A percentile compares a stretch with the other conserved stretches of the same genome.
Evolutionary conservation across 2,329 filamentous ascomycete species (phyloP).

Genomic region (Samsoniella hepiali): DNA sequence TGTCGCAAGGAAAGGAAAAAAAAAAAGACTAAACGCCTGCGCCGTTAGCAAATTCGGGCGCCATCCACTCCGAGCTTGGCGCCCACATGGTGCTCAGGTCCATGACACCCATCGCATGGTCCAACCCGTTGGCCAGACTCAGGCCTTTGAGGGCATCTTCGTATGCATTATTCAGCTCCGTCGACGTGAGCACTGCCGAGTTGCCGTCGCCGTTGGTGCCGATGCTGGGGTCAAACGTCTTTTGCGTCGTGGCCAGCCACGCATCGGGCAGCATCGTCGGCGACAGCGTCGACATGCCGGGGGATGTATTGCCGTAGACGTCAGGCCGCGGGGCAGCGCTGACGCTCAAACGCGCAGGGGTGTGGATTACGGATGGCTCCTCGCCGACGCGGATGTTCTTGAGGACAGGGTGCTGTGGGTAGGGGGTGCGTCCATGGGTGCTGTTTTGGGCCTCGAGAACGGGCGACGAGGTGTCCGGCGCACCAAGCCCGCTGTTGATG

Average conservation of each 20-base stretch:
- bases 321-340: conserved; percentile 25
- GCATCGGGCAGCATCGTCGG: conserved; percentile 20
- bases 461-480: conserved; percentile 19
- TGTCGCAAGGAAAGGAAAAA: not conserved
- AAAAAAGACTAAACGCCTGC: conserved; percentile 28
- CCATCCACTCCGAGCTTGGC: conserved; percentile 32
- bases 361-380: conserved; percentile 19
- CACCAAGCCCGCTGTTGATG: conserved; percentile 42
- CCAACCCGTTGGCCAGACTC: conserved; percentile 43
- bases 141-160: conserved; percentile 47
- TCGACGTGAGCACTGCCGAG: not conserved
- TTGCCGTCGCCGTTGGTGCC: not conserved
- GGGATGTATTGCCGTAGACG: conserved; percentile 18
- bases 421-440: conserved; percentile 8
- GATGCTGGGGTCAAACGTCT: conserved; percentile 21
- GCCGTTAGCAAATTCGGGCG: conserved; percentile 33
- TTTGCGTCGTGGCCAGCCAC: conserved; percentile 15
- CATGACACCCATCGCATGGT: conserved; percentile 39
- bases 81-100: conserved; percentile 36
- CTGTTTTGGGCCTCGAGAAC: conserved; percentile 18
- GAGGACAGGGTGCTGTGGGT: conserved; percentile 13
- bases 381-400: conserved; percentile 20
- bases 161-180: conserved; percentile 48
- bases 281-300: conserved; percentile 18
- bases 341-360: conserved; percentile 2